Evolutionary conservation across 2,329 filamentous ascomycete genomes (phyloP).

Genomic region (Samsoniella hepiali): DNA sequence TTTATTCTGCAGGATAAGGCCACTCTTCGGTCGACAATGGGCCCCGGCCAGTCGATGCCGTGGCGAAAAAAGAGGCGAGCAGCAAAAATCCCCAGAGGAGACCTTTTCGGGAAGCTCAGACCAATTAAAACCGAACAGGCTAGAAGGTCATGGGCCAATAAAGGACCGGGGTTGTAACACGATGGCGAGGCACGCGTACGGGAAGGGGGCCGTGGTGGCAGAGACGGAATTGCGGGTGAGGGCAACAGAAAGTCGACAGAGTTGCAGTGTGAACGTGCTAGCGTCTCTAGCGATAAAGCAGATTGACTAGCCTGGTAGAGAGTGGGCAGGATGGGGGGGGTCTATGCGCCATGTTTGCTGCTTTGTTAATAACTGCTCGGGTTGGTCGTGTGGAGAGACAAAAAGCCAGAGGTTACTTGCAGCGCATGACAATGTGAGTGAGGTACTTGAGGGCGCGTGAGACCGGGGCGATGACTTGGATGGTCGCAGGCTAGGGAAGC

Average conservation of each 20-base stretch:
- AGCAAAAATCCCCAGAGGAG: background rate
- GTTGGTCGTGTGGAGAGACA: conserved; percentile 8
- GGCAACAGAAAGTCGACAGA: background rate
- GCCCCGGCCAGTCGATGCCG: background rate
- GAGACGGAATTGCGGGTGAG: background rate
- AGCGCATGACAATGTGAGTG: conserved; percentile 3
- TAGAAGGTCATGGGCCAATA: conserved; percentile 9
- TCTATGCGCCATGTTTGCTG: background rate
- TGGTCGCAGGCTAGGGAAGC: background rate
- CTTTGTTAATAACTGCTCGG: background rate
- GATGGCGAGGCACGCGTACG: conserved; percentile 9
- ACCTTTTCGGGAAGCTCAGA: background rate
- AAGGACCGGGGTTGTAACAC: conserved; percentile 9
- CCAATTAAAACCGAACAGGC: conserved; percentile 8
- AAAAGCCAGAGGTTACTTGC: background rate
- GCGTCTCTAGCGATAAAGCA: conserved; percentile 1
- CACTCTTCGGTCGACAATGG: background rate
- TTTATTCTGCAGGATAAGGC: background rate
- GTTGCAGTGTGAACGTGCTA: background rate
- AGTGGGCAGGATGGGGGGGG: background rate
- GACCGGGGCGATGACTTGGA: background rate
- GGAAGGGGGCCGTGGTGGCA: background rate
- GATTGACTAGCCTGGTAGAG: background rate
- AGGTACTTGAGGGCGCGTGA: conserved; percentile 11
- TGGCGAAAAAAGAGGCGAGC: background rate